Conservation (phyloP, 495 filamentous ascomycete genomes). For the Penicillium egyptiacum region DNA sequence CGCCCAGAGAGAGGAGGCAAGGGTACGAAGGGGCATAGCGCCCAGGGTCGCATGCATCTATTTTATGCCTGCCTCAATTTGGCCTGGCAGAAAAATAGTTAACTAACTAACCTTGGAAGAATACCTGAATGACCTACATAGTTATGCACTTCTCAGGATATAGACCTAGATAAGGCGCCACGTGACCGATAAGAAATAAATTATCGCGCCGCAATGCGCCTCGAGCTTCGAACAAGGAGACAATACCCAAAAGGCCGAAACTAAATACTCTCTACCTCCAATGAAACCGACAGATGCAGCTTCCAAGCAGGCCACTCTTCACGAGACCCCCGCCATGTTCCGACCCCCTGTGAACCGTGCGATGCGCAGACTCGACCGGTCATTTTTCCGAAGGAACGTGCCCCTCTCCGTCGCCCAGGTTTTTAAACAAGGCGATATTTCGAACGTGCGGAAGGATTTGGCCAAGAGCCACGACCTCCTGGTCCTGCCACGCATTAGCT, state of each 20-base stretch:
- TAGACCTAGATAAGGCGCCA: constrained; percentile 43
- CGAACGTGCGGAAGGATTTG: constrained; percentile 61
- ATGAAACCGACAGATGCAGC: constrained; percentile 31
- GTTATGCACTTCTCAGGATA: constrained; percentile 3
- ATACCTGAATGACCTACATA: too few species aligned
- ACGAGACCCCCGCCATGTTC: constrained; percentile 58
- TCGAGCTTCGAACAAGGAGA: constrained; percentile 10
- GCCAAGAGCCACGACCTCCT: constrained; percentile 59
- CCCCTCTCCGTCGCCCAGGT: constrained; percentile 77
- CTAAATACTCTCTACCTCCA: constrained; percentile 16
- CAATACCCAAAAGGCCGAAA: constrained; percentile 5
- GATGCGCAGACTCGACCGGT: constrained; percentile 74
- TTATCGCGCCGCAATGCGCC: constrained; percentile 13
- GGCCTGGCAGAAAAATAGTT: too few species aligned
- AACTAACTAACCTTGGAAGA: too few species aligned
- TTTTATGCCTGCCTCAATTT: too few species aligned
- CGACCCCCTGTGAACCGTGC: constrained; percentile 80
- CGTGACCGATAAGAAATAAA: constrained; percentile 27
- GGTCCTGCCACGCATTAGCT: constrained; percentile 55
- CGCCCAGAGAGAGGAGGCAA: too few species aligned
- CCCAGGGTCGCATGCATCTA: too few species aligned
- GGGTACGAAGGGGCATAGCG: too few species aligned
- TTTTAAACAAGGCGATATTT: constrained; percentile 67
- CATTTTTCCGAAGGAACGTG: constrained; percentile 75
- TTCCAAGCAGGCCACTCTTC: constrained; percentile 19